These are phyloP conservation scores for Solanum clarkiae DNA, from an alignment of 257 asterid genomes.

Conservation along the genomic window DNA sequence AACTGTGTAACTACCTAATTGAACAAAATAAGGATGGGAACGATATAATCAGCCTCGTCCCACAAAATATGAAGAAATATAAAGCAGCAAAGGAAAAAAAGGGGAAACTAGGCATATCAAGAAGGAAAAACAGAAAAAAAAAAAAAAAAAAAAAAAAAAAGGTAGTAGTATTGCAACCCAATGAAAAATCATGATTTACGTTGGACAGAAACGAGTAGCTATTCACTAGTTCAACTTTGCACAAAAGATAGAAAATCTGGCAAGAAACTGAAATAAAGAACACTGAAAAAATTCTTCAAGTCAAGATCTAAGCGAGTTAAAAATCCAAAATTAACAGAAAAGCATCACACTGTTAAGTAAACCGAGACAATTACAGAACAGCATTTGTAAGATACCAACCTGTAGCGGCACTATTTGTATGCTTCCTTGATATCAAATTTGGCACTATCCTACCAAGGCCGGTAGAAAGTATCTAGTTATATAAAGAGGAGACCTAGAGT, in stretches of 20 bases:
- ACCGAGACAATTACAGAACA: neutral
- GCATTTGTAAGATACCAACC: slow-evolving; percentile 19
- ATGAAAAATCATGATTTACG: neutral
- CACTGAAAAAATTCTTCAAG: neutral
- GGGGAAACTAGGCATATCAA: neutral
- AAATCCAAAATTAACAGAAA: neutral
- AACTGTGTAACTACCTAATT: neutral
- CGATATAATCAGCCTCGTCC: neutral
- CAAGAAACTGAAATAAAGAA: neutral
- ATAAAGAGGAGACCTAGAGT: neutral
- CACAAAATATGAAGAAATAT: neutral
- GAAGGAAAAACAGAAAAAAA: neutral
- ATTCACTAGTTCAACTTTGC: neutral
- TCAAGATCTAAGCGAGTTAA: neutral
- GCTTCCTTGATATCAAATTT: slow-evolving; percentile 91
- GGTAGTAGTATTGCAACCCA: neutral
- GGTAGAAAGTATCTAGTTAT: slow-evolving; percentile 69
- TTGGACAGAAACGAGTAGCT: neutral
- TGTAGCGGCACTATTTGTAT: slow-evolving; percentile 91
- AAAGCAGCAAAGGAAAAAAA: neutral
- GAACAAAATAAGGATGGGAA: neutral
- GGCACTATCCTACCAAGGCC: slow-evolving; percentile 99
- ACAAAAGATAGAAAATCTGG: neutral
- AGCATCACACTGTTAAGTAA: neutral
- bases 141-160: neutral